Evolutionary conservation across 495 filamentous ascomycete genomes (phyloP).

Genomic region (Astrothelium subdiscretum): DNA sequence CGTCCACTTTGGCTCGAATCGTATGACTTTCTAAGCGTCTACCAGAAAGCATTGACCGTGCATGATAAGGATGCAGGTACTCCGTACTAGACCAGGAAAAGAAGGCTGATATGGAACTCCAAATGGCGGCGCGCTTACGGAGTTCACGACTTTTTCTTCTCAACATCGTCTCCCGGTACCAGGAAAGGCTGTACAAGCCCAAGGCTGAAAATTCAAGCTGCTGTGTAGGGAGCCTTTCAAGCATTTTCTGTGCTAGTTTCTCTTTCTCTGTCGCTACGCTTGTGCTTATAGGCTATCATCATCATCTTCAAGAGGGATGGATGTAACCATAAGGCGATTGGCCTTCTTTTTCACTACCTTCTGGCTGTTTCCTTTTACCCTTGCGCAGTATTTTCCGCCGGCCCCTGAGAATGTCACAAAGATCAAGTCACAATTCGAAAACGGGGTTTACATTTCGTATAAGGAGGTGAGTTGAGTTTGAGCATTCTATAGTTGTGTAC

Average conservation of each 20-base stretch:
- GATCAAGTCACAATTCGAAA: conserved; percentile 43
- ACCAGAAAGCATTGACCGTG: background rate
- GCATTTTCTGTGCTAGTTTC: no score
- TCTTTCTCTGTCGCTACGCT: no score
- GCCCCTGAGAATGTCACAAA: conserved; percentile 41
- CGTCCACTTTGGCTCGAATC: no score
- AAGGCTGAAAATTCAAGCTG: no score
- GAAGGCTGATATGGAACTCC: background rate
- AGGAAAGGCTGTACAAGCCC: no score
- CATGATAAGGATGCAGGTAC: background rate
- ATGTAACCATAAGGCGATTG: background rate
- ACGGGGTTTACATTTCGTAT: conserved; percentile 52
- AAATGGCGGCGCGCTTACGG: no score
- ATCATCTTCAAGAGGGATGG: no score
- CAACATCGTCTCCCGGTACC: background rate
- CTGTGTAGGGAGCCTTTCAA: no score
- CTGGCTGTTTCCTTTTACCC: background rate
- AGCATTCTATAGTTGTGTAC: background rate
- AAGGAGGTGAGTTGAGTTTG: conserved; percentile 39
- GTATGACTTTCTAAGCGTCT: background rate
- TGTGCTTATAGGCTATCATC: no score
- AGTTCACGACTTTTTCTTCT: background rate
- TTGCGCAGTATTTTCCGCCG: conserved; percentile 40
- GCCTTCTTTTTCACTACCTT: background rate
- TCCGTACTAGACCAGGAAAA: background rate